Percentiles rank a stretch among this genome's conserved stretches.
Conservation (phyloP, 2,329 filamentous ascomycete species). For the Penicillium italicum region DNA sequence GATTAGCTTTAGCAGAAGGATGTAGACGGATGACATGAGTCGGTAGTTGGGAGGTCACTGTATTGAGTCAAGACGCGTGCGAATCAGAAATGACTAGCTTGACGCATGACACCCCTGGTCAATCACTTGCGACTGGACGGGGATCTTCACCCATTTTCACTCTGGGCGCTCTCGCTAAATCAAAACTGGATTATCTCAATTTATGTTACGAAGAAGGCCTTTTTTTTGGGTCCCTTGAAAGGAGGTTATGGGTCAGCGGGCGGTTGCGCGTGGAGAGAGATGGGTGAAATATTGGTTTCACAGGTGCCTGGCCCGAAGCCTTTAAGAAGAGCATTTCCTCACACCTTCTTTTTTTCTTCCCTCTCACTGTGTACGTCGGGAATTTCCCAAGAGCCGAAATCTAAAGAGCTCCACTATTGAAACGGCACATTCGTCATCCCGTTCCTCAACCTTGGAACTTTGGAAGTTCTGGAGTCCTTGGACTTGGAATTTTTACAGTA, state of each 20-base stretch:
- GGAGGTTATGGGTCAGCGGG: conserved; percentile 18
- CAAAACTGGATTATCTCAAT: conserved; percentile 2
- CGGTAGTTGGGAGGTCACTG: conserved; percentile 9
- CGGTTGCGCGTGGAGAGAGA: conserved; percentile 19
- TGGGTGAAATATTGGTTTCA: conserved; percentile 13
- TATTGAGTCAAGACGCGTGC: conserved; percentile 14
- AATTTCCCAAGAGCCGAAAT: not conserved
- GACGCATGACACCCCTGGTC: conserved; percentile 20
- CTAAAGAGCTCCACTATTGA: not conserved
- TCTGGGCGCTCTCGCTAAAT: not conserved
- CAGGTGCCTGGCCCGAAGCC: conserved; percentile 17
- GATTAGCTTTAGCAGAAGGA: not conserved
- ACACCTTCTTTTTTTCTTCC: not conserved
- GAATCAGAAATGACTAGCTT: conserved; percentile 19
- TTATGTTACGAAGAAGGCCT: not conserved
- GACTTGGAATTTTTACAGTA: not conserved
- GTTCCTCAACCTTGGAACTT: not conserved
- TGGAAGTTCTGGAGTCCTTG: not conserved
- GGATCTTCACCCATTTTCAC: conserved; percentile 13
- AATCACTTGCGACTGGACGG: conserved; percentile 16
- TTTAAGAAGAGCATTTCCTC: not conserved
- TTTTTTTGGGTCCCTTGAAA: conserved; percentile 16
- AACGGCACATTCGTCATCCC: conserved; percentile 12
- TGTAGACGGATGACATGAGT: conserved; percentile 3
- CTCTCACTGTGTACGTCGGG: no score